phyloP scores from a whole-genome alignment of 805 yeast species.

The Candida orba region DNA sequence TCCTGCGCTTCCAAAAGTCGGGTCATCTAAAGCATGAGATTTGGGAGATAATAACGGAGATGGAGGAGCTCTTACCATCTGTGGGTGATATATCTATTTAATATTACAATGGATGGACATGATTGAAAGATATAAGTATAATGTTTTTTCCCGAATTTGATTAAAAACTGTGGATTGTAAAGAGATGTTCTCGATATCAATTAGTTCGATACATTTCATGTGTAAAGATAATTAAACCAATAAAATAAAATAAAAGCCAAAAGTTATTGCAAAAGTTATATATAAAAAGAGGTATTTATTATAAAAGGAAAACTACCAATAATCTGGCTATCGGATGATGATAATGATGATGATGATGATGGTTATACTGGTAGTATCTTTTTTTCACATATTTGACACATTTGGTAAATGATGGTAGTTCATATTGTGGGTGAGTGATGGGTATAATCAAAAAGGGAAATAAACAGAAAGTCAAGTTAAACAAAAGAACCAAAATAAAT shows the following conservation, averaged over 20 bases:
- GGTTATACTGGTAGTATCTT: background rate
- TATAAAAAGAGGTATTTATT: background rate
- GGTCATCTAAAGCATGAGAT: slow-evolving; percentile 9
- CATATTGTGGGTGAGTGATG: too few relatives aligned
- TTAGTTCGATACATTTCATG: background rate
- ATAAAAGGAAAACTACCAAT: background rate
- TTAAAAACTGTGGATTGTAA: too few relatives aligned
- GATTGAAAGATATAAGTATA: too few relatives aligned
- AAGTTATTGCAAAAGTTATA: background rate
- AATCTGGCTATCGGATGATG: background rate
- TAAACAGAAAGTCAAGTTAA: background rate
- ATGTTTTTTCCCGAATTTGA: too few relatives aligned
- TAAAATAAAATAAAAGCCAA: background rate
- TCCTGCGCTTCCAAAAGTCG: slow-evolving; percentile 8
- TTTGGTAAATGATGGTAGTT: too few relatives aligned
- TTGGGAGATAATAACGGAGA: slow-evolving; percentile 9
- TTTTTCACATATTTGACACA: too few relatives aligned
- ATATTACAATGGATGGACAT: too few relatives aligned
- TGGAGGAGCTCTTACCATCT: background rate
- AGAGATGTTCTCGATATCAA: too few relatives aligned
- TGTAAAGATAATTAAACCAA: background rate
- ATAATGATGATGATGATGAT: background rate
- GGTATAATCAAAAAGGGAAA: background rate
- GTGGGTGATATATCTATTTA: background rate
- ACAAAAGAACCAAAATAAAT: background rate